Evolutionary conservation across 345 rosid genomes (phyloP).

Genomic region (Citrus sp.): DNA sequence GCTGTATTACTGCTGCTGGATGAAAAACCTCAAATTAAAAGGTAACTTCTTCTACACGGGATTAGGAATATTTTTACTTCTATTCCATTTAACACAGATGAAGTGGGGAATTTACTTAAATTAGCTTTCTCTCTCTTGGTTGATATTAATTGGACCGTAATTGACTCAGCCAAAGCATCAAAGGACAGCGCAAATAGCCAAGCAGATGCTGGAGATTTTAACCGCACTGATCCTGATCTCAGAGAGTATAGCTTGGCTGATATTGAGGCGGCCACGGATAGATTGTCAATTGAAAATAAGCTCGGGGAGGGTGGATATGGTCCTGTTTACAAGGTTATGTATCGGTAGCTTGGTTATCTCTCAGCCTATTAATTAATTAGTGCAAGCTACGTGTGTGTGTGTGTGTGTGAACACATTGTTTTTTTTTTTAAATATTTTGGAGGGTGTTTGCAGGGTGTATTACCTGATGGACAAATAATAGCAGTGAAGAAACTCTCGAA

Average conservation of each 20-base stretch:
- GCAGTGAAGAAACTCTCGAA: constrained; percentile 20
- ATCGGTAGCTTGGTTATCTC: too few species aligned
- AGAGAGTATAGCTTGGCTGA: background rate
- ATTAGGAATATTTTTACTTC: background rate
- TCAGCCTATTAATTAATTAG: too few species aligned
- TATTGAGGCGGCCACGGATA: background rate
- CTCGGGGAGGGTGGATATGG: constrained; percentile 21
- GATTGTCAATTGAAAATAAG: constrained; percentile 11
- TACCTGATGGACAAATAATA: constrained; percentile 2
- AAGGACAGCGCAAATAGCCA: background rate
- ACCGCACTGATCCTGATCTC: background rate
- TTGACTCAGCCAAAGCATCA: background rate
- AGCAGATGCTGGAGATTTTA: constrained; percentile 1
- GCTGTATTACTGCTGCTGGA: constrained; percentile 2
- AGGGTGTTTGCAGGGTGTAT: background rate
- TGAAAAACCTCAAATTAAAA: constrained; percentile 9
- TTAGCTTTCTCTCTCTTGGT: background rate
- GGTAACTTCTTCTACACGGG: constrained; percentile 8
- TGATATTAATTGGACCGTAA: background rate
- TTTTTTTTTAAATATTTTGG: too few species aligned
- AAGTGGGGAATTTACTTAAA: background rate
- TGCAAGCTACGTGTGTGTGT: too few species aligned
- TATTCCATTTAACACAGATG: too few species aligned
- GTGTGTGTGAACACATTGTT: too few species aligned
- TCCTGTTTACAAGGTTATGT: constrained; percentile 20